phyloP scores from a whole-genome alignment of 495 filamentous ascomycete species.

The Penicillium tannophilum region DNA sequence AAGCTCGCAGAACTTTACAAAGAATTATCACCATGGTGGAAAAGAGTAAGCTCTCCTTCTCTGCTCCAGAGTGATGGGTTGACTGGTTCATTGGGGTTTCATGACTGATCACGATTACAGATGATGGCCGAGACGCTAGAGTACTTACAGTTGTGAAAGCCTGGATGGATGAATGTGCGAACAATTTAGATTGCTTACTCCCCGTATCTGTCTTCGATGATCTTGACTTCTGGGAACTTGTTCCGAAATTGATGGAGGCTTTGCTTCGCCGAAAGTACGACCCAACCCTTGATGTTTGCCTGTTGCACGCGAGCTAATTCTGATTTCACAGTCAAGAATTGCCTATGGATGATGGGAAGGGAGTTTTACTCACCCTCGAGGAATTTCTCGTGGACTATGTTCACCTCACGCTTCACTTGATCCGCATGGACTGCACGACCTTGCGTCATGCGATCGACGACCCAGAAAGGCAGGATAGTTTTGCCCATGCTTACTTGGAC shows the following conservation, averaged over 20 bases:
- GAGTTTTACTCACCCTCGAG: conserved; percentile 31
- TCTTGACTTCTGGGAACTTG: conserved; percentile 54
- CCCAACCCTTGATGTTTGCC: not conserved
- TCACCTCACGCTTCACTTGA: conserved; percentile 37
- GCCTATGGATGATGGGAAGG: conserved; percentile 31
- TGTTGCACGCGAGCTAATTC: conserved; percentile 8
- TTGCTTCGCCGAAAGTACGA: conserved; percentile 49
- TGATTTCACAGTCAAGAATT: conserved; percentile 29
- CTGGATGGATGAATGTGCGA: conserved; percentile 39
- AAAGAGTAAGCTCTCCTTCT: conserved; percentile 37
- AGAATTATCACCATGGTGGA: conserved; percentile 43
- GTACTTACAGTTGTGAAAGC: conserved; percentile 32
- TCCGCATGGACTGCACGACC: conserved; percentile 34
- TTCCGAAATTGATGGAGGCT: conserved; percentile 47
- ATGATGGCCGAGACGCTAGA: conserved; percentile 28
- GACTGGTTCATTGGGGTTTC: not conserved
- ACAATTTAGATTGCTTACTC: conserved; percentile 33
- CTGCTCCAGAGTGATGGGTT: not conserved
- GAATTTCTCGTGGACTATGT: conserved; percentile 41
- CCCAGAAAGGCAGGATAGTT: conserved; percentile 27
- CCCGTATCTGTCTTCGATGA: conserved; percentile 37
- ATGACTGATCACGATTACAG: conserved; percentile 25
- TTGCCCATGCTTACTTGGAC: conserved; percentile 34
- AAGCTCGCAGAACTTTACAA: conserved; percentile 34
- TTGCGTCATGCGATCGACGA: conserved; percentile 30